Base-by-base conservation (phyloP, 1,139 yeast genomes). In the Geotrichum aggregatum region DNA sequence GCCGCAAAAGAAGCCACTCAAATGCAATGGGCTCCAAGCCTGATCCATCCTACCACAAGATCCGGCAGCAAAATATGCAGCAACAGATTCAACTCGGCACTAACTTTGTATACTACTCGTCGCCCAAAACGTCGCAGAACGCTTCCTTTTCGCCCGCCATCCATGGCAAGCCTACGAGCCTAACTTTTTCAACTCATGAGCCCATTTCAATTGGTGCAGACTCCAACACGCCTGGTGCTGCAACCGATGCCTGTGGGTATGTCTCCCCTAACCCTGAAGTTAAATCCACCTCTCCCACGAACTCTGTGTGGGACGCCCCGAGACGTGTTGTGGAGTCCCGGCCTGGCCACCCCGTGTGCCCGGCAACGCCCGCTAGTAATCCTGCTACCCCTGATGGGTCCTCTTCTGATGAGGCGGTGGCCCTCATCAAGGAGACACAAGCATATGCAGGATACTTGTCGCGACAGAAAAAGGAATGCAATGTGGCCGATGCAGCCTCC, bases 361-460 rank as follows among this genome's bases (percentile, higher is more conserved):
- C 22, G 7, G 22, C 42, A 24, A 21, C 22, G 34, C 40, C 36
- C 5, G 28, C 26, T 11, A 31, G 40, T 31, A 21, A 16, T 4
- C 43, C 47, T 6, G 21, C 35, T 13, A 14, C 47, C 19, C 16
- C 35, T 11, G 33, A 58, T 60, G 16, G 59, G 61, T 28, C 44
- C 21, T 22, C 24, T 2, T 39, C 54, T 13, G 35, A 26, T 6
- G 44, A 14, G 8, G 47, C 56, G 2, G 47, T 47, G 16, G 35
- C 52, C 14, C 44, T 41, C n/a, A 56, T 65, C 34, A 52, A 64
- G 22, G 61, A 64, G 44, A 52, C 59, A 26, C 63, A 60, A 40
- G 67, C 67, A 14, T 69, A 69, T 56, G 59, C 63, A 36, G 68
- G 67, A 45, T 69, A 69, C 52, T 61, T 69, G 26, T 50, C 67